Base-by-base conservation (phyloP, 2,329 filamentous ascomycete species). In the Talaromyces sp. region DNA sequence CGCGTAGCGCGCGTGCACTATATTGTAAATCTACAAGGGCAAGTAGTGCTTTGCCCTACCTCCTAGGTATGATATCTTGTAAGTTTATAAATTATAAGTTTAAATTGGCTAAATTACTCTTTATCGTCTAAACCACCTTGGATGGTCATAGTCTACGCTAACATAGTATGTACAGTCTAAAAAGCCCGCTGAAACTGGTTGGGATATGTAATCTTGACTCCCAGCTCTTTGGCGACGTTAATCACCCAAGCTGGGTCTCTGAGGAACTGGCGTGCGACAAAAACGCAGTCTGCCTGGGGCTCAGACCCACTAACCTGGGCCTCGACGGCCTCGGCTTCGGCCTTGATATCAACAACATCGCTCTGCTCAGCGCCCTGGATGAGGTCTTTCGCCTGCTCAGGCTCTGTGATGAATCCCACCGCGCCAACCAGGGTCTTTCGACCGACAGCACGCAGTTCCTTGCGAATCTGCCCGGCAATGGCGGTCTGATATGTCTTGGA, bases 171-270 rank as follows among this genome's bases (percentile, higher is more conserved):
- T 47, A 47, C 42, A 47, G 42, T 56, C 47, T 57, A 58, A 10
- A 57, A 19, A 33, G 63, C 72, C 30, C 75, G 67, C 6, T 67
- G 63, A 65, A 82, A 83, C 66, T 84, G 82, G 52, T 66, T 74
- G 4, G 81, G 80, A 72, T 79, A 78, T 0, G 76, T 74, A 58
- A 84, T 71, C 62, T 82, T 76, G 0, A 84, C 74, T 3, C 75
- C 78, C 62, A 84, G 63, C 66, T 78, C 74, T 71, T 77, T 79
- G 9, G 81, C 82, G 1, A 83, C 80, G 49, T 70, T 79, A 39
- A 84, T 64, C 30, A 84, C 82, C 82, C 82, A 84, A 65, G 83
- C 81, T 0, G 82, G 81, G 70, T 84, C 82, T 8, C 82, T 73
- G 75, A 84, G 76, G 62, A 84, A 84, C 64, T 84, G 82, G 51